Percentiles rank a stretch among this genome's conserved stretches.
Evolutionary conservation across 2,329 filamentous ascomycete genomes (phyloP).

Genomic region (Ophiocordyceps camponoti-saundersi): DNA sequence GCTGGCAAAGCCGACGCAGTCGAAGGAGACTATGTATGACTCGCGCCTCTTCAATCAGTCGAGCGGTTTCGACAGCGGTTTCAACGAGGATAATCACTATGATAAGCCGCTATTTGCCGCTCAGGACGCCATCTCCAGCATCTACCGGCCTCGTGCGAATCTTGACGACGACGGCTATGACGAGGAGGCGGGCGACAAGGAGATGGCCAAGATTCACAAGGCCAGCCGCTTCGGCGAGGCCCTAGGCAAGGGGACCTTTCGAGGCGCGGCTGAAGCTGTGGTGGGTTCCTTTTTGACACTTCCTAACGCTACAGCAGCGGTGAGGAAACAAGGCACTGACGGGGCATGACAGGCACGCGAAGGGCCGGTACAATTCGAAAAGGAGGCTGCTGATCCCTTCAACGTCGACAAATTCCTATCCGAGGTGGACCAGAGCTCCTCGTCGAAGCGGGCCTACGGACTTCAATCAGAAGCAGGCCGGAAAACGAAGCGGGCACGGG

Average conservation of each 20-base stretch:
- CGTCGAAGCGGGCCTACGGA: conserved; percentile 59
- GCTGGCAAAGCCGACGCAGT: conserved; percentile 84
- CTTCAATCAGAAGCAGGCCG: conserved; percentile 48
- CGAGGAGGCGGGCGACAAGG: conserved; percentile 61
- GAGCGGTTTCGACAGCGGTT: conserved; percentile 75
- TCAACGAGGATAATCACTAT: conserved; percentile 96
- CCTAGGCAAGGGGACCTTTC: conserved; percentile 79
- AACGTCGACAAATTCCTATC: conserved; percentile 88
- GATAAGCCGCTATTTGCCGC: conserved; percentile 95
- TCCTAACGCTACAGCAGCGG: too few relatives aligned
- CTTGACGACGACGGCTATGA: conserved; percentile 51
- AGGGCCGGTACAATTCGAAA: conserved; percentile 92
- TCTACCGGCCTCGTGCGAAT: conserved; percentile 68
- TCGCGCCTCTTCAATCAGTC: conserved; percentile 88
- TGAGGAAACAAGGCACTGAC: conserved; percentile 11
- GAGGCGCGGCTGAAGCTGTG: conserved; percentile 70
- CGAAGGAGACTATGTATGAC: conserved; percentile 91
- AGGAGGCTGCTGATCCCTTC: conserved; percentile 72
- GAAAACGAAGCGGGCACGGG: conserved; percentile 55
- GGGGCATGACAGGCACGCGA: conserved; percentile 43
- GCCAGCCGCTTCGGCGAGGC: conserved; percentile 70
- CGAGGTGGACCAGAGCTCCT: conserved; percentile 50
- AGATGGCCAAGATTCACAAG: conserved; percentile 80
- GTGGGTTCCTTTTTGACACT: conserved; percentile 21
- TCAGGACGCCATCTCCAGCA: conserved; percentile 84